Base-by-base conservation (phyloP, 345 rosid genomes). In the Ceriops tagal region DNA sequence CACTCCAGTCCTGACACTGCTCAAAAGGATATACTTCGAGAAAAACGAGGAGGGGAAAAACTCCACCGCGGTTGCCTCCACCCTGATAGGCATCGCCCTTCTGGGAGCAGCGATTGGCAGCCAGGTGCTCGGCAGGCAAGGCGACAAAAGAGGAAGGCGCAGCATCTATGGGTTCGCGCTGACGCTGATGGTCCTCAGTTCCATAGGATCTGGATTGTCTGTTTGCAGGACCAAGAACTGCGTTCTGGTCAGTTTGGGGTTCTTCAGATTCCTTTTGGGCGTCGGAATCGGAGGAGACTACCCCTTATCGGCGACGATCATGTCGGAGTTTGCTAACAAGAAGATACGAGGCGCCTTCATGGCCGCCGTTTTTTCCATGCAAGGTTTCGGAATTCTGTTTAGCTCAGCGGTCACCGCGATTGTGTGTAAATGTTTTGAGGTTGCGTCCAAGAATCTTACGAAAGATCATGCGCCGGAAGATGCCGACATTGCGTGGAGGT, bases 311-410 rank as follows among this genome's bases (percentile, higher is more conserved):
- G 96, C 92, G 0, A 88, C 92, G 5, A 88, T 90, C 67, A 90
- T 90, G 89, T 90, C 92, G 46, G 96, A 90, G 75, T 90, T 88
- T 9, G 92, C 96, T 2, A 90, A 90, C 68, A 86, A 78, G 82
- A 90, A 34, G 68, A 88, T 91, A 6, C 87, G 96, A 1, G 96
- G 96, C 0, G 79, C 86, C 10, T 88, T 90, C 75, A 80, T 90
- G 0, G 96, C 92, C 0, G 91, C 91, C 0, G 87, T 90, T 34
- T 90, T 90, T 43, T 87, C 92, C 2, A 83, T 90, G 91, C 96
- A 90, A 62, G 96, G 96, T 24, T 64, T 85, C 3, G 96, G 96
- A 61, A 90, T 88, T 28, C 52, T 88, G 80, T 81, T 63, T 5
- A 84, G 92, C 43, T 87, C 89, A 0, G 62, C 71, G 5, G 86